Base-by-base conservation (phyloP, 2,329 filamentous ascomycete genomes). In the Tolypocladium inflatum region DNA sequence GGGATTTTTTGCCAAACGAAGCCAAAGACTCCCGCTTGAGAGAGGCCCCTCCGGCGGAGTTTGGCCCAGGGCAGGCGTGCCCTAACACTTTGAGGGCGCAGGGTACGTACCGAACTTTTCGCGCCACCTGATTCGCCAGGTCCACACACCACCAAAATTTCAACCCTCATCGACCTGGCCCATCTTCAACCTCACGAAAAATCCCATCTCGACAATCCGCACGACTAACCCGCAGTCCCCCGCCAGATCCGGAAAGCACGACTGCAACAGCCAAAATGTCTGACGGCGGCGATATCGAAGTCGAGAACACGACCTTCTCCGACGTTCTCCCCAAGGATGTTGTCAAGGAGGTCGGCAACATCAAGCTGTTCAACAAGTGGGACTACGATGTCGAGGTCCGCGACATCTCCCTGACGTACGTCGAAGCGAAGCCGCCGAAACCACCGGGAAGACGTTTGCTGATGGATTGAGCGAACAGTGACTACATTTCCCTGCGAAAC, bases 401-500 rank as follows among this genome's bases (percentile, higher is more conserved):
- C 79, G 94, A 99, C 78, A 97, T 99, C 82, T 99, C 94, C 73
- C 85, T 99, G 83, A 97, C 93, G 94, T 99, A 95, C 70, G 74
- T 75, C 63, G 61, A 58, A 59, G 59, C 53, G 39, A 55, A 59
- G 50, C 30, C 39, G 33, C 17, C 35, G 15, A 13, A 39, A 43
- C 23, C 33, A 17, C 21, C 15, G 15, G 37, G 42, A 50, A 52
- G 52, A 48, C 56, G 45, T 45, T 53, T 55, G 66, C 73, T 75
- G 68, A 75, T 65, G 61, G 63, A 66, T 63, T 60, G 59, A 63
- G 60, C 59, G 63, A 62, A 72, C 70, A 99, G 94, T 84, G 94
- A 99, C 80, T 99, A 99, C 86, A 94, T 99, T 79, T 94, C 97
- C 82, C 96, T 99, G 85, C 91, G 94, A 79, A 88, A 92, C 71